phyloP scores from a whole-genome alignment of 768 basidiomycete species.

The Hemileccinum impolitum region DNA sequence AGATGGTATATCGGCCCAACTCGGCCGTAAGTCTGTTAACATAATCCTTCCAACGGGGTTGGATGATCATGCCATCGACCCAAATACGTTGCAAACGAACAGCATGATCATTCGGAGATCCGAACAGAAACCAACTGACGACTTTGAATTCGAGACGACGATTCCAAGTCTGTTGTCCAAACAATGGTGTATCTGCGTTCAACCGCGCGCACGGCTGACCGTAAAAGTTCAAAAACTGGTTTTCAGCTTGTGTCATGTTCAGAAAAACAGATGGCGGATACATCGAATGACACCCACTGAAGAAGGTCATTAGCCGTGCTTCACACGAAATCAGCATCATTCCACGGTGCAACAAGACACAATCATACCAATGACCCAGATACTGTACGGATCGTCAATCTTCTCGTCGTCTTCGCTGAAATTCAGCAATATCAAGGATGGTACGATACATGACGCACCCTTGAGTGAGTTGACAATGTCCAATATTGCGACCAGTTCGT shows the following conservation, averaged over 20 bases:
- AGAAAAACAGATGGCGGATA: neutral
- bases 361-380: slow-evolving; percentile 16
- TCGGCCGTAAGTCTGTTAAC: slow-evolving; percentile 5
- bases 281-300: slow-evolving; percentile 5
- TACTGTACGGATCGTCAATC: slow-evolving; percentile 1
- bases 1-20: slow-evolving; percentile 10
- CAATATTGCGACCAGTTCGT: slow-evolving; percentile 9
- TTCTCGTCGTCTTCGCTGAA: neutral
- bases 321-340: neutral
- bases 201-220: slow-evolving; percentile 12
- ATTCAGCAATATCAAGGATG: neutral
- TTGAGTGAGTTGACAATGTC: slow-evolving; percentile 15
- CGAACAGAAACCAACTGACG: slow-evolving; percentile 1
- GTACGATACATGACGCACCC: neutral
- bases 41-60: slow-evolving; percentile 13
- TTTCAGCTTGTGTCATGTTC: slow-evolving; percentile 4
- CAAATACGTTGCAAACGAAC: slow-evolving; percentile 12
- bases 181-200: slow-evolving; percentile 8
- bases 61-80: slow-evolving; percentile 9
- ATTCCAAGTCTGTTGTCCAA: slow-evolving; percentile 8
- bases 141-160: neutral
- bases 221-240: slow-evolving; percentile 12
- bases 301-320: slow-evolving; percentile 12
- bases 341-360: neutral
- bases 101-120: slow-evolving; percentile 7